These are phyloP conservation scores for Sarcodon sp. DNA, from an alignment of 768 basidiomycete genomes.

Conservation along the genomic window DNA sequence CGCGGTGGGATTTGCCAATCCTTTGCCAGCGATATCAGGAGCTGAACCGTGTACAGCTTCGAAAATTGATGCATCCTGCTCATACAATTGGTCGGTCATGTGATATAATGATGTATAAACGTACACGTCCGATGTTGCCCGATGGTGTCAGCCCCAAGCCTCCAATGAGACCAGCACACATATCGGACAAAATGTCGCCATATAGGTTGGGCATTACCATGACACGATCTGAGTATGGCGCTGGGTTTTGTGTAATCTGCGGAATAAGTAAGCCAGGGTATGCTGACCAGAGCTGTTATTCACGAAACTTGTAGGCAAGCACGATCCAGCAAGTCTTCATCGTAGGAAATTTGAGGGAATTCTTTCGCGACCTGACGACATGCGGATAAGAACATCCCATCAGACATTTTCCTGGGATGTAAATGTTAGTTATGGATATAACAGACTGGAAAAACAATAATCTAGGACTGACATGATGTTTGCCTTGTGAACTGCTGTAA, in stretches of 20 bases:
- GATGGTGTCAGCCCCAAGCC: conserved; percentile 96
- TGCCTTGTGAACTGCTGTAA: conserved; percentile 98
- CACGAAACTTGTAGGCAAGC: conserved; percentile 76
- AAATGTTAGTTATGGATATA: not conserved
- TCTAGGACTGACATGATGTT: conserved; percentile 78
- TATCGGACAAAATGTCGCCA: conserved; percentile 96
- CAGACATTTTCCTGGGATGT: conserved; percentile 91
- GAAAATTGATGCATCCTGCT: conserved; percentile 93
- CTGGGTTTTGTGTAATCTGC: conserved; percentile 86
- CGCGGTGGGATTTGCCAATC: conserved; percentile 98
- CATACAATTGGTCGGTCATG: conserved; percentile 4
- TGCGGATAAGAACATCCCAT: conserved; percentile 98
- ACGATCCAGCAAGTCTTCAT: conserved; percentile 94
- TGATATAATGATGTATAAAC: conserved; percentile 11
- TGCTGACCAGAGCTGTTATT: not conserved
- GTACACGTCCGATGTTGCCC: conserved; percentile 89
- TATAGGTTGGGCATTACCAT: conserved; percentile 99
- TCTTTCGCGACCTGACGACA: conserved; percentile 94
- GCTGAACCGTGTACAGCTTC: conserved; percentile 99
- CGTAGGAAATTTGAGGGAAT: conserved; percentile 86
- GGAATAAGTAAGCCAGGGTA: not conserved
- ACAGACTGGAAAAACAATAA: not conserved
- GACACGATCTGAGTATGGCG: conserved; percentile 88
- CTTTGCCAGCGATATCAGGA: conserved; percentile 96
- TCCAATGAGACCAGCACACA: conserved; percentile 96